Conservation (phyloP, 768 basidiomycete species). For the Hygrophorus pudorinus region DNA sequence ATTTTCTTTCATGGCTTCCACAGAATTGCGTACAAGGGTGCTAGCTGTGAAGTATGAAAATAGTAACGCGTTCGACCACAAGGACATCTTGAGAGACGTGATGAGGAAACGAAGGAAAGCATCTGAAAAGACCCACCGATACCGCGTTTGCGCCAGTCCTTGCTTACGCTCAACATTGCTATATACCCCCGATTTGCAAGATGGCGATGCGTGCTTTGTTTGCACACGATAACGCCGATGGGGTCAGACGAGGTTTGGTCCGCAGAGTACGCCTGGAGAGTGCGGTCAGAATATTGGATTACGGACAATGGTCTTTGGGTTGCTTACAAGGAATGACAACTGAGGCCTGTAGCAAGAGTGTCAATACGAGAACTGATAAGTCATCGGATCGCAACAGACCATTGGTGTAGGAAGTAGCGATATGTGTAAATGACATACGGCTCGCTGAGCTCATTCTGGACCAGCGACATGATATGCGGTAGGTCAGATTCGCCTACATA, state of each 20-base stretch:
- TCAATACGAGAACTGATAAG: constrained; percentile 10
- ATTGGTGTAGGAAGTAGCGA: constrained; percentile 92
- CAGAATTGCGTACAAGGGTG: constrained; percentile 71
- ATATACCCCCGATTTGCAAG: constrained; percentile 85
- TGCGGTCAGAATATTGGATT: not conserved
- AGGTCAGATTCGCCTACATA: constrained; percentile 74
- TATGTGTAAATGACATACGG: constrained; percentile 97
- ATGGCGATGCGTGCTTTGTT: constrained; percentile 82
- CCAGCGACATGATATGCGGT: constrained; percentile 74
- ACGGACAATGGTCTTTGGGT: not conserved
- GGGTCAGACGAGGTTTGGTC: constrained; percentile 37
- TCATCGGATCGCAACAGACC: constrained; percentile 44
- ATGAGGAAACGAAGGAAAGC: constrained; percentile 31
- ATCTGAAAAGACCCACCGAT: constrained; percentile 58
- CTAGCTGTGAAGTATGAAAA: constrained; percentile 47
- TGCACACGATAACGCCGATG: constrained; percentile 92
- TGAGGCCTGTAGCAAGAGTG: constrained; percentile 59
- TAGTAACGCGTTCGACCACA: constrained; percentile 1
- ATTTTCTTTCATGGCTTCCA: constrained; percentile 72
- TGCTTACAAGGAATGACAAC: constrained; percentile 65
- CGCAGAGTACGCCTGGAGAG: constrained; percentile 46
- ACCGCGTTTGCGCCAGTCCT: constrained; percentile 78
- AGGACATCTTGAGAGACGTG: constrained; percentile 31
- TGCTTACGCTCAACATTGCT: constrained; percentile 91
- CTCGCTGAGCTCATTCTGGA: constrained; percentile 88